Base-by-base conservation (phyloP, 495 filamentous ascomycete genomes). In the Amniculicola lignicola region DNA sequence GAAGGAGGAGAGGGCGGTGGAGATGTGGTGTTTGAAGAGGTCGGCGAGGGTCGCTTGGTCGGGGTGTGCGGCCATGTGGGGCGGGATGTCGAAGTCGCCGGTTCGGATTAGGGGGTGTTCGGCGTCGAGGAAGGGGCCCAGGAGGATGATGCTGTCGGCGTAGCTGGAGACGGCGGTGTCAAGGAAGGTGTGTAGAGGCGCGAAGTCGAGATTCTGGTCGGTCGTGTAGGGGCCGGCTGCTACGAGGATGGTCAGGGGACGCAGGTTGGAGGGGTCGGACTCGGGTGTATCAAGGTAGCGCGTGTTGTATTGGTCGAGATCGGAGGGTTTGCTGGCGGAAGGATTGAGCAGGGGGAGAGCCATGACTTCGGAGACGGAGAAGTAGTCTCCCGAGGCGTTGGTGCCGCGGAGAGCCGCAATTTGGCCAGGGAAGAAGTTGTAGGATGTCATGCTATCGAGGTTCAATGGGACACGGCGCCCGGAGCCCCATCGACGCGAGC, bases 341-440 rank as follows among this genome's bases (percentile, higher is more conserved):
- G 73, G 77, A 7, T 82, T 82, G 11, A 95, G 72, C 2, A 87
- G 72, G 4, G 93, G 92, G 9, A 89, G 68, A 1, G 82, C 74
- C 4, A 97, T 76, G 10, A 92, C 70, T 61, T 96, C 83, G 21
- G 78, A 82, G 36, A 95, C 88, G 0, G 82, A 79, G 59, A 98
- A 96, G 52, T 88, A 85, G 19, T 85, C 79, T 3, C 92, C 92
- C 14, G 87, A 88, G 4, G 89, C 84, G 64, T 97, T 97, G 63
- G 86, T 87, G 7, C 93, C 93, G 31, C 78, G 77, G 14, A 96
- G 72, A 7, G 91, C 93, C 16, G 94, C 86, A 41, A 96, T 95
- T 66, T 96, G 89, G 15, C 93, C 93, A 0, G 92, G 91, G 70
- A 98, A 96, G 76, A 97, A 90, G 57, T 89, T 86, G 71, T 83